Base-by-base conservation (phyloP, 2,329 filamentous ascomycete genomes). In the Alternaria sp. region DNA sequence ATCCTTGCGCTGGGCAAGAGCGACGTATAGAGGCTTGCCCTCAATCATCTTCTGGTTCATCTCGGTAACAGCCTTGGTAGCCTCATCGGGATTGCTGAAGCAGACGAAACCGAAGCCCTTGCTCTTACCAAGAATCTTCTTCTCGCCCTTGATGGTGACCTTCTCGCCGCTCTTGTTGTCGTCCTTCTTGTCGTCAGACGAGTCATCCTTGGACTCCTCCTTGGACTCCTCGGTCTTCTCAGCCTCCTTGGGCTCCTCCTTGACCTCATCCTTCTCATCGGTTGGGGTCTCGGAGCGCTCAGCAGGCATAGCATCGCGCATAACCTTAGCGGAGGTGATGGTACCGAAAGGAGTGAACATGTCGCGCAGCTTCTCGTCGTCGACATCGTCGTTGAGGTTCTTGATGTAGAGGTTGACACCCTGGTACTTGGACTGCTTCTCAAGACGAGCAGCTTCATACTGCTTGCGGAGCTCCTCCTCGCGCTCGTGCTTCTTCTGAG, bases 31-130 rank as follows among this genome's bases (percentile, higher is more conserved):
- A 57, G 95, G 95, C 88, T 99, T 99, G 83, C 87, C 87, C 80
- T 93, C 90, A 70, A 98, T 86, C 95, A 99, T 99, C 81, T 95
- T 93, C 86, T 98, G 94, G 86, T 99, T 99, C 92, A 98, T 97
- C 82, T 99, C 95, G 61, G 93, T 93, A 66, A 99, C 94, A 67
- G 95, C 95, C 88, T 98, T 98, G 83, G 94, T 97, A 68, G 95
- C 95, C 80, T 99, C 95, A 74, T 99, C 95, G 61, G 95, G 93
- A 86, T 96, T 98, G 87, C 91, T 95, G 85, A 99, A 99, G 90
- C 95, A 99, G 77, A 99, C 95, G 80, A 99, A 99, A 73, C 95
- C 95, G 79, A 99, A 99, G 79, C 95, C 95, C 86, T 98, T 99
- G 90, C 93, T 97, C 91, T 98, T 98, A 79, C 95, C 95, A 61